Conservation (phyloP, 2,329 filamentous ascomycete species). For the Tolypocladium pustulatum region DNA sequence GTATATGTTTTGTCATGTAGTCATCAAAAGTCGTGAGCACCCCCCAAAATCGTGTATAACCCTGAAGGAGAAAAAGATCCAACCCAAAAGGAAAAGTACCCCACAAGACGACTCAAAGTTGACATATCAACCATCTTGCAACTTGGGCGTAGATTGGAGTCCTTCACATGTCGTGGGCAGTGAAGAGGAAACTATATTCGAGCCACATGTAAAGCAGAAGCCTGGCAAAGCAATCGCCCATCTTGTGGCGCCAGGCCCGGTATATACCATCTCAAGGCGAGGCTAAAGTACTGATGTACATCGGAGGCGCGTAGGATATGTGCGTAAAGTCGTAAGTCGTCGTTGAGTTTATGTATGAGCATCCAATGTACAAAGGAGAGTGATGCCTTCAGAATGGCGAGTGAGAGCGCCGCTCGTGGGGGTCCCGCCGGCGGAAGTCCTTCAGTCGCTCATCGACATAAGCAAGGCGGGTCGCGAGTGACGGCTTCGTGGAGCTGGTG, state of each 20-base stretch:
- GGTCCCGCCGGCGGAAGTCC: constrained; percentile 37
- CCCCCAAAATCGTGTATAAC: neutral
- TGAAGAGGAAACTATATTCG: neutral
- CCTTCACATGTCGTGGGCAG: neutral
- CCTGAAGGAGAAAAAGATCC: neutral
- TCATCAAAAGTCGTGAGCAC: neutral
- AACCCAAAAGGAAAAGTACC: neutral
- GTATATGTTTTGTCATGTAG: neutral
- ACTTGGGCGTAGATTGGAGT: neutral
- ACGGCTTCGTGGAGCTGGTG: constrained; percentile 26
- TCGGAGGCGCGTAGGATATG: neutral
- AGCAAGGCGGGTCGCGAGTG: constrained; percentile 40
- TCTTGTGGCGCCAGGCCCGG: neutral
- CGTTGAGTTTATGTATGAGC: constrained; percentile 9
- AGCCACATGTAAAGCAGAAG: neutral
- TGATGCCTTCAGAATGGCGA: constrained; percentile 31
- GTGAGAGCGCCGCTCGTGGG: constrained; percentile 32
- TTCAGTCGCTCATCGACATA: constrained; percentile 49
- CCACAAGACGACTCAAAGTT: neutral
- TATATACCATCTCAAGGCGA: neutral
- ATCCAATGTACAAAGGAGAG: constrained; percentile 7
- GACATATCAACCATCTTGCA: neutral
- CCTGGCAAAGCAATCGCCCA: neutral
- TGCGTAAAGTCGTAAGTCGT: constrained; percentile 4
- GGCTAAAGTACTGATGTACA: neutral